Percentiles rank a stretch among this genome's conserved stretches.
phyloP scores from a whole-genome alignment of 345 rosid genomes.

The Microthlaspi erraticum region DNA sequence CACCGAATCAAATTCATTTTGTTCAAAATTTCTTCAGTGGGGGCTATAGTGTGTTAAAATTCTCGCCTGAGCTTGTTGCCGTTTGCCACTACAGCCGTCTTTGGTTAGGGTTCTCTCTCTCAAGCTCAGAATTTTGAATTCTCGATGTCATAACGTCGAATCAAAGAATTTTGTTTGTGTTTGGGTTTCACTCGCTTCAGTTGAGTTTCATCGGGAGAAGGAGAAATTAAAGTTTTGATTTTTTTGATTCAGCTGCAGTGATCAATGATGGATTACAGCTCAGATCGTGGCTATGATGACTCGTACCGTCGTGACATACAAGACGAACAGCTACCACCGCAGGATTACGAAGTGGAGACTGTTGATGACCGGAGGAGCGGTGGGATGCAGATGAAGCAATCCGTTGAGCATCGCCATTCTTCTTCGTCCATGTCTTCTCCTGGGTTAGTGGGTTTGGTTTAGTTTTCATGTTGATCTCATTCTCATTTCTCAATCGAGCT shows the following conservation, averaged over 20 bases:
- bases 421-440: conserved; percentile 44
- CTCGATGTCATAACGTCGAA: not conserved
- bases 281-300: conserved; percentile 39
- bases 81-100: conserved; percentile 23
- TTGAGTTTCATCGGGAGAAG: conserved; percentile 24
- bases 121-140: conserved; percentile 18
- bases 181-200: conserved; percentile 10
- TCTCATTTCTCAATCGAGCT: conserved; percentile 5
- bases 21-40: conserved; percentile 24
- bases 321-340: conserved; percentile 29
- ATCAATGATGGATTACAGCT: conserved; percentile 42
- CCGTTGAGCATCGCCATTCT: conserved; percentile 39
- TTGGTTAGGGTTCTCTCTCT: conserved; percentile 37
- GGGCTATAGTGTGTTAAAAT: not conserved
- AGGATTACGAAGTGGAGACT: conserved; percentile 38
- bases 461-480: not conserved
- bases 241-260: conserved; percentile 30
- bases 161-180: not conserved
- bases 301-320: conserved; percentile 19
- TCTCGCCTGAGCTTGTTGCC: conserved; percentile 37
- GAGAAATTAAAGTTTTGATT: conserved; percentile 26
- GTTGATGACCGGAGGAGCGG: no score
- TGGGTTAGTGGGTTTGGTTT: conserved; percentile 38
- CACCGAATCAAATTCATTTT: conserved; percentile 25
- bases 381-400: conserved; percentile 39